phyloP scores from a whole-genome alignment of 768 basidiomycete species.

The Candolleomyces aberdarensis region DNA sequence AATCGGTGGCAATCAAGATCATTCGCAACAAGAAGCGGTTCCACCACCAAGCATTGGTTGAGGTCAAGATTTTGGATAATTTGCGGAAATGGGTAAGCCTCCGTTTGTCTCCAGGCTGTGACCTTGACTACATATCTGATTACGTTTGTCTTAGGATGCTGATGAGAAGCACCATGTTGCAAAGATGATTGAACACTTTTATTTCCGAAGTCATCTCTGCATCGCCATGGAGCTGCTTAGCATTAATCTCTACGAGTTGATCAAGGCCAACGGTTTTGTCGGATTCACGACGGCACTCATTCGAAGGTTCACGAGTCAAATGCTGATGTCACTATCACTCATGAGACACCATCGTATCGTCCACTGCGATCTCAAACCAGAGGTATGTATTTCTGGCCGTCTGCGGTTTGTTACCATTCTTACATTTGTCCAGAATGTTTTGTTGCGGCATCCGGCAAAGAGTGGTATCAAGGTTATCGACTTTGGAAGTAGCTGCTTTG shows the following conservation, averaged over 20 bases:
- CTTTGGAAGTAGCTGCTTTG: constrained; percentile 97
- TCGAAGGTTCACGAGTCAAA: constrained; percentile 93
- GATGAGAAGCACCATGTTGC: constrained; percentile 98
- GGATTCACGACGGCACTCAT: constrained; percentile 97
- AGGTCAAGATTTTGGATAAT: constrained; percentile 97
- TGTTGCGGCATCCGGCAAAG: constrained; percentile 91
- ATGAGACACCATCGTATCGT: constrained; percentile 98
- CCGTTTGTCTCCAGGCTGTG: constrained; percentile 9
- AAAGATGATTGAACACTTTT: constrained; percentile 98
- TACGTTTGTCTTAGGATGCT: constrained; percentile 58
- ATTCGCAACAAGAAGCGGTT: constrained; percentile 99
- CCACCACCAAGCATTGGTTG: constrained; percentile 97
- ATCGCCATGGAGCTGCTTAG: constrained; percentile 98
- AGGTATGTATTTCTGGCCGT: constrained; percentile 48
- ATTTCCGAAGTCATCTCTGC: constrained; percentile 96
- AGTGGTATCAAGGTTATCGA: constrained; percentile 98
- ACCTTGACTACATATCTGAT: not conserved
- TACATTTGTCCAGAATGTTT: constrained; percentile 66
- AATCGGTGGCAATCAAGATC: constrained; percentile 98
- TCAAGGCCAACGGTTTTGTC: constrained; percentile 97
- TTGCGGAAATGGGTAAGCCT: constrained; percentile 89
- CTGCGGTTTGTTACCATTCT: constrained; percentile 8
- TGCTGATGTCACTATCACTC: constrained; percentile 85
- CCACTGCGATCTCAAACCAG: constrained; percentile 98
- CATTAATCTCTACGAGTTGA: constrained; percentile 97